Evolutionary conservation across 768 basidiomycete species (phyloP), one percentile per base, ranked within the genome.

Genomic region (Lyophyllum decastes): DNA sequence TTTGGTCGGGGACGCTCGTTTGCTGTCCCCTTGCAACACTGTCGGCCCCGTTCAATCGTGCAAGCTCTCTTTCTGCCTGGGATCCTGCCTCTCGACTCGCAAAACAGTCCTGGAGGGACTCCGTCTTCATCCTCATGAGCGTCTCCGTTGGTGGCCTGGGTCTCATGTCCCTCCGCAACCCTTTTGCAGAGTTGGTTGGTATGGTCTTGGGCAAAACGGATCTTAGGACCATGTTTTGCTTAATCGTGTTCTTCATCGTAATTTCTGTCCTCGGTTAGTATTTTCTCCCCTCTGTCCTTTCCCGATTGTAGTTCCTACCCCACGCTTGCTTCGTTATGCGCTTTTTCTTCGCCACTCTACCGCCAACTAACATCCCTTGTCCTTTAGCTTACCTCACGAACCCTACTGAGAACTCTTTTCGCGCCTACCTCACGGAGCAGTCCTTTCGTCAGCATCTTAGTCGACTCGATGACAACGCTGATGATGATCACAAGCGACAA

Each of bases 371-470:
- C 56, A 55, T 50, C 55, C 57, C 59, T 43, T 52, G 47, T 49
- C 7, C 25, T 26, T 2, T 77, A 98, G 96, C 95, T 48, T 94
- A 94, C 78, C 84, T 95, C 70, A 93, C 94, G 33, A 98, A 98
- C 73, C 96, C 96, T 22, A 87, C 89, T 55, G 95, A 98, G 73
- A 87, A 87, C 47, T 94, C 94, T 7, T 98, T 99, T 74, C 87
- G 95, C 52, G 81, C 94, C 19, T 95, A 93, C 76, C 87, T 98
- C 64, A 98, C 95, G n/a, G 95, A 97, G 68, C 92, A 92, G 68
- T 95, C 94, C 24, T 98, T 99, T 72, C 92, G 95, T 52, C 91
- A 92, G 54, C 95, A 98, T 72, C 83, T 98, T 59, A 92, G 86
- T 59, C 88, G 88, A 54, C 84, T 97, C 66, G 89, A 95, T 64